Base-by-base conservation (phyloP, 257 asterid genomes). In the Solanum lycopersicoides region DNA sequence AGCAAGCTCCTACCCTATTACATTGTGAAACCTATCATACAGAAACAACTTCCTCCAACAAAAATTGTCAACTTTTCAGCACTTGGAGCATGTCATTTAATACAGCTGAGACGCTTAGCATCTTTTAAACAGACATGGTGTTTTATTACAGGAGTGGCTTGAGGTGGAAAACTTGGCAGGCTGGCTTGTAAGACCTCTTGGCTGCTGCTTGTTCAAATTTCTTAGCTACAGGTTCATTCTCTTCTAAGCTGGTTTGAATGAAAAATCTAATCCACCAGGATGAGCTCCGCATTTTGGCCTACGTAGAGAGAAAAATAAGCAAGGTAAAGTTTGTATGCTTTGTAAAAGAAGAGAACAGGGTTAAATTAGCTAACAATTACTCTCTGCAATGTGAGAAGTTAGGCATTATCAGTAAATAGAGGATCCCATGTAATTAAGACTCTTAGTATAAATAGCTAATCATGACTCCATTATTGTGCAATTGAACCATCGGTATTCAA, bases 81-180 rank as follows among this genome's bases (percentile, higher is more conserved):
- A 79, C 84, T 79, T 84, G 56, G 76, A 60, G 87, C 65, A 85
- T 30, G 50, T 21, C 63, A 85, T 25, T 7, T 25, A 69, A 85
- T 50, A 85, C 85, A 87, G 86, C 83, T 73, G 77, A 18, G 88
- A 85, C 41, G 83, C 86, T n/a, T 82, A 28, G 83, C 34, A 60
- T 74, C 83, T 69, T 87, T 85, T 85, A 25, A 77, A 83, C 63
- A 71, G 86, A 28, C 53, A 7, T 39, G 32, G 21, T 63, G 50
- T n/a, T 53, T 18, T 12, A 23, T 37, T 32, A 89, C 45, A 91
- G 91, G 39, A 87, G 89, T 50, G 98, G 87, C 88, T 93, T 96
- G 85, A 95, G 97, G 92, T 95, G 99, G 92, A 96, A 96, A 89
- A 96, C 89, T 92, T 96, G 99, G 93, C 99, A 96, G 84, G 92